Conservation (phyloP, 2,329 filamentous ascomycete species). For the Pseudogymnoascus sp. region DNA sequence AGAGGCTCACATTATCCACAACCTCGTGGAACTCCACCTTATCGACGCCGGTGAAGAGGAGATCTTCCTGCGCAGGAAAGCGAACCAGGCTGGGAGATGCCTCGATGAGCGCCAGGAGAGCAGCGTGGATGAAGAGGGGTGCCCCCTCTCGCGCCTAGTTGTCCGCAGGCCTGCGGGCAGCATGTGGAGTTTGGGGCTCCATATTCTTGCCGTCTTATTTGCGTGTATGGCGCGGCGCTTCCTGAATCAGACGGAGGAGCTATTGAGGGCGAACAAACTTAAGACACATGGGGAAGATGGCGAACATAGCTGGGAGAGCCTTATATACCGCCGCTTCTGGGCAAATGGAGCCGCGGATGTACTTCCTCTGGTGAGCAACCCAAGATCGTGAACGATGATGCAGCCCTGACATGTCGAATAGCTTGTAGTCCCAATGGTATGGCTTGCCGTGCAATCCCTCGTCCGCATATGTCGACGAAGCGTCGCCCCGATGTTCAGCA, state of each 20-base stretch:
- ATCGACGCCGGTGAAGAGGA: background rate
- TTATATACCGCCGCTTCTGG: background rate
- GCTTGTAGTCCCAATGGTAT: background rate
- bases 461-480: background rate
- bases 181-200: background rate
- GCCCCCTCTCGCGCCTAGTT: background rate
- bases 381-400: background rate
- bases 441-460: background rate
- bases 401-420: background rate
- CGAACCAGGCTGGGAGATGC: background rate
- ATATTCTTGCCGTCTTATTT: background rate
- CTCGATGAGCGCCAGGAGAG: background rate
- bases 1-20: background rate
- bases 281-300: background rate
- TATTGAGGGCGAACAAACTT: background rate
- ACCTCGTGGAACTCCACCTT: constrained; percentile 1
- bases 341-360: background rate
- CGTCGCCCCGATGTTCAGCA: background rate
- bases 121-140: background rate
- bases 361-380: background rate
- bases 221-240: background rate
- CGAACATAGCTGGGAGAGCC: background rate
- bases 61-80: background rate
- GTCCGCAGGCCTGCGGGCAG: background rate
- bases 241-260: background rate